phyloP scores from a whole-genome alignment of 2,329 filamentous ascomycete genomes.

The Gnomoniopsis sp. region DNA sequence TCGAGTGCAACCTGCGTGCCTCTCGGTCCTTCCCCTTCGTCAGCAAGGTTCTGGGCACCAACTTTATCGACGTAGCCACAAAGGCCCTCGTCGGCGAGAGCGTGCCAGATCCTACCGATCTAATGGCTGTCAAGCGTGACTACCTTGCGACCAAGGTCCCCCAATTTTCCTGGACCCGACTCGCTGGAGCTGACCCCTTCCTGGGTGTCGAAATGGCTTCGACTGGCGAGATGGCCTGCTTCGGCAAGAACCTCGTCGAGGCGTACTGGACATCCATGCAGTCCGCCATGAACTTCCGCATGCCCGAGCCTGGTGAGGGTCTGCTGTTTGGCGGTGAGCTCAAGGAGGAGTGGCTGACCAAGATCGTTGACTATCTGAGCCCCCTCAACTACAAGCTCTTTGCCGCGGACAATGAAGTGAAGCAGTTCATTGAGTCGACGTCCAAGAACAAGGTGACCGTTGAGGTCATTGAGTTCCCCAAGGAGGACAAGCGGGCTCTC shows the following conservation, averaged over 20 bases:
- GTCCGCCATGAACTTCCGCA: conserved; percentile 98
- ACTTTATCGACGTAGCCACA: conserved; percentile 95
- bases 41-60: conserved; percentile 91
- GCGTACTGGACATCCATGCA: conserved; percentile 97
- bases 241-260: conserved; percentile 91
- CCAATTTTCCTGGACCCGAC: conserved; percentile 98
- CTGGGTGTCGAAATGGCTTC: conserved; percentile 96
- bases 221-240: conserved; percentile 98
- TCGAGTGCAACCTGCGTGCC: conserved; percentile 96
- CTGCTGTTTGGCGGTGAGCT: conserved; percentile 89
- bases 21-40: conserved; percentile 98
- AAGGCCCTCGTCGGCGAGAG: conserved; percentile 84
- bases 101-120: conserved; percentile 79
- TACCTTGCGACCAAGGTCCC: conserved; percentile 97
- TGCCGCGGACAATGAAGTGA: conserved; percentile 77
- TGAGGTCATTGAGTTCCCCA: conserved; percentile 95
- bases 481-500: conserved; percentile 89
- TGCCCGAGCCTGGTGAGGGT: conserved; percentile 91
- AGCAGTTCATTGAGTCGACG: conserved; percentile 73
- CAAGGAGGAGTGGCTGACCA: conserved; percentile 65
- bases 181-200: conserved; percentile 95
- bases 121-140: conserved; percentile 85
- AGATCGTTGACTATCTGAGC: conserved; percentile 80
- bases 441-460: conserved; percentile 67
- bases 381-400: conserved; percentile 94